A percentile compares a stretch with the other conserved stretches of the same genome.
Conservation (phyloP, 2,329 filamentous ascomycete genomes). For the Colletotrichum nymphaeae region DNA sequence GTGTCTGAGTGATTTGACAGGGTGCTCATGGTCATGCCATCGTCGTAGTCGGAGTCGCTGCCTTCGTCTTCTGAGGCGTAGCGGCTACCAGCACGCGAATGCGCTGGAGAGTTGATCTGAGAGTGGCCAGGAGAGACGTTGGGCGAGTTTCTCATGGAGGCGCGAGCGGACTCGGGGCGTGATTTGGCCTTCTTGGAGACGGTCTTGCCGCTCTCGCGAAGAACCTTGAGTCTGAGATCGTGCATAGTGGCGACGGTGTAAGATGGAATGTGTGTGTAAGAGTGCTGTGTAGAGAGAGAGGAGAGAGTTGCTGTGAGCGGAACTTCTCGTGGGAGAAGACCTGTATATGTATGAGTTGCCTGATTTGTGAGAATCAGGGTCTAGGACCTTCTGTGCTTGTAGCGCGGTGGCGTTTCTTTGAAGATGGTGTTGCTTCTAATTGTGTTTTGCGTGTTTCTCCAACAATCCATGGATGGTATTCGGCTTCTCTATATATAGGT, state of each 20-base stretch:
- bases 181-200: conserved; percentile 75
- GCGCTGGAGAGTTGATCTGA: conserved; percentile 65
- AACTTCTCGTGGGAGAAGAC: conserved; percentile 3
- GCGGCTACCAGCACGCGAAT: conserved; percentile 70
- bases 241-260: conserved; percentile 60
- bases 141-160: conserved; percentile 68
- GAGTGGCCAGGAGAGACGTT: conserved; percentile 69
- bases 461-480: conserved; percentile 11
- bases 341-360: background rate
- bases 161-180: conserved; percentile 65
- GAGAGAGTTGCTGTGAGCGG: no score
- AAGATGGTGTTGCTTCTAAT: conserved; percentile 7
- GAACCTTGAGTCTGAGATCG: conserved; percentile 74
- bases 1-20: conserved; percentile 56
- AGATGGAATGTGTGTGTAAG: background rate
- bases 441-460: background rate
- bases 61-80: conserved; percentile 74
- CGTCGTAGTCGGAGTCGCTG: conserved; percentile 64
- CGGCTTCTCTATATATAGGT: background rate
- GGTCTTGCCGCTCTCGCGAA: conserved; percentile 78
- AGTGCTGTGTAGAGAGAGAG: background rate
- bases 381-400: conserved; percentile 22
- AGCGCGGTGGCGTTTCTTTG: background rate
- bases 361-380: background rate
- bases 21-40: conserved; percentile 57